Base-by-base conservation (phyloP, 768 basidiomycete species). In the Crucibulum laeve region DNA sequence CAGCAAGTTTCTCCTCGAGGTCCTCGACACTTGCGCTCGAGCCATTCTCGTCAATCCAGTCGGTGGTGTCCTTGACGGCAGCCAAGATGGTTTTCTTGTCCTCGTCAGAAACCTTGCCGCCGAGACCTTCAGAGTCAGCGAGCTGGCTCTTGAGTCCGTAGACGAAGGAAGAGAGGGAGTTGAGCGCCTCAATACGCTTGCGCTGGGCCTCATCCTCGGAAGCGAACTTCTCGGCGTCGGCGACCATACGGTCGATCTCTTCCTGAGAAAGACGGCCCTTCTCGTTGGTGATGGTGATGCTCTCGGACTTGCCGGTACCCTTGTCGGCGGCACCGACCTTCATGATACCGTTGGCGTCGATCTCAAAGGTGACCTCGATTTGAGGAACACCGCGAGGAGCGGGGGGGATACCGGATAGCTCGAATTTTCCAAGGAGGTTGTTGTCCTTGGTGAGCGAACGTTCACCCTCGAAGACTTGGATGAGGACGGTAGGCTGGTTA, bases 381-480 rank as follows among this genome's bases (percentile, higher is more conserved):
- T 97, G 95, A 58, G 95, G 95, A 40, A 93, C 90, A 62, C 94
- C 94, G 50, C 94, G 91, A 53, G 94, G 94, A 1, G 94, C 88
- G 30, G 95, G 92, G 24, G 95, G 93, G 48, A 98, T 96, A 46
- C 89, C 61, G 35, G 80, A 86, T 28, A 97, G 82, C 68, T 96
- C 93, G 64, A 96, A 97, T 65, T 93, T 93, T 70, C 95, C 94
- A 54, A 98, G 87, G 39, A 87, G 84, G 73, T 96, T 95, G 80
- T 96, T 97, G 71, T 97, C 95, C 82, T 95, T 95, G 52, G 95
- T 97, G 57, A 96, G 71, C 37, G 91, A 82, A 61, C 95, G 92
- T 72, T 97, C 94, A 65, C 94, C 94, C 77, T 97, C 94, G 64
- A 74, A 97, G 51, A 98, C 95, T 68, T 98, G 94, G 67, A 98